These are phyloP conservation scores for Aphanomyces stellatus DNA, from an alignment of 352 stramenopile species.

Conservation along the genomic window DNA sequence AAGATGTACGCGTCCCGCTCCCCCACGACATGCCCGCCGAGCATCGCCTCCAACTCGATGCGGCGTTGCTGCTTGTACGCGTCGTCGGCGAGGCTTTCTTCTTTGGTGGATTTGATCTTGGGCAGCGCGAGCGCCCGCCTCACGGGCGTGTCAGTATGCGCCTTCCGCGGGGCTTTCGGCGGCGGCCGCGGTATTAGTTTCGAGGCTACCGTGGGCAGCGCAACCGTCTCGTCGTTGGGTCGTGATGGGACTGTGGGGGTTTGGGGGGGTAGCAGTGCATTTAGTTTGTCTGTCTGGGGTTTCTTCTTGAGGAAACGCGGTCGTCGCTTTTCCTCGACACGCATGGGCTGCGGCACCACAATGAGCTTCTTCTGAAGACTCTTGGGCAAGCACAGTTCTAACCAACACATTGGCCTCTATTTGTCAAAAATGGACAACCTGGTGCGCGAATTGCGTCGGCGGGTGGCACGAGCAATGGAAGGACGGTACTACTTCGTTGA, in stretches of 20 bases:
- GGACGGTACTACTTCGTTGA: neutral
- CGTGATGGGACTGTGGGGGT: too few relatives aligned
- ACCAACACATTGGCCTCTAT: neutral
- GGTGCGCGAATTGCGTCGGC: neutral
- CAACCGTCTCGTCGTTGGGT: too few relatives aligned
- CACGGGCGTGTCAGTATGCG: neutral
- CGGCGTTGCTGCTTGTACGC: conserved; percentile 1
- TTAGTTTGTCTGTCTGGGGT: neutral
- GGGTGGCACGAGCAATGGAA: neutral
- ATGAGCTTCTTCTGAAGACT: conserved; percentile 5
- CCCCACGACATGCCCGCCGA: neutral
- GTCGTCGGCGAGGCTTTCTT: neutral
- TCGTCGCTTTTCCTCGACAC: neutral
- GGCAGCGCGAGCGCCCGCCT: neutral
- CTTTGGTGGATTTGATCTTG: neutral
- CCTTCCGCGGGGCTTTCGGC: too few relatives aligned
- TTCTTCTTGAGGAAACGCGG: neutral
- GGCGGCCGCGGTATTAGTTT: too few relatives aligned
- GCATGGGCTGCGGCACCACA: neutral
- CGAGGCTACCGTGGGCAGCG: too few relatives aligned
- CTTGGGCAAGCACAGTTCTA: neutral
- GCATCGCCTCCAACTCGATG: neutral
- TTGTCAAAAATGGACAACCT: neutral
- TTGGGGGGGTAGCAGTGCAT: too few relatives aligned
- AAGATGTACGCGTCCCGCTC: neutral